Evolutionary conservation across 768 basidiomycete species (phyloP), one percentile per base, ranked within the genome.

Genomic region (Xerocomus potaroensis): DNA sequence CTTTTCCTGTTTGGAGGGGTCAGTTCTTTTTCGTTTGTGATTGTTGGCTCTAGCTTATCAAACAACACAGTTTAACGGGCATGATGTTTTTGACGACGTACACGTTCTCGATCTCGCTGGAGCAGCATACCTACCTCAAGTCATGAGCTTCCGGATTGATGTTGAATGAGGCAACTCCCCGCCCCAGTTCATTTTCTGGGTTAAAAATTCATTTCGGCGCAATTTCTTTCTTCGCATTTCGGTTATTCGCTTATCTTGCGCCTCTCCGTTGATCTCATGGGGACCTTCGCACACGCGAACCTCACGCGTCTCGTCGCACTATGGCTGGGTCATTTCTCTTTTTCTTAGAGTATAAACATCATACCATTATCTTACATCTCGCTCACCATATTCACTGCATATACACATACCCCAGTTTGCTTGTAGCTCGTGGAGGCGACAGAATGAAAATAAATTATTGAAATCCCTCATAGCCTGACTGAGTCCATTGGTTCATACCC

Each of bases 41-140:
- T 15, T 23, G 8, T 14, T 9, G 3, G 33, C 7, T 8, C 19
- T 3, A 12, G 24, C 57, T 59, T 3, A 58, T 4, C 33, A 3
- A 7, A 1, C 11, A n/a, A 57, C 70, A 0, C 43, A 65, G 41
- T 87, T 84, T 58, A 91, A 94, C 36, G 93, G 92, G 2, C 78
- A 77, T 41, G 81, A 81, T 15, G 82, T 87, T 3, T 92, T 81
- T 57, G 89, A 92, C 54, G 93, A 95, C 67, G 83, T 93, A 30
- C 78, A 86, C 65, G 76, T 87, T 31, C 72, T 96, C 36, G 93
- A 97, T 59, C 74, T 95, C 27, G 89, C 90, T 4, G 89, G 86
- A 9, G 79, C 83, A 5, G 91, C 90, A 30, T 96, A 94, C 67
- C 69, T 95, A 18, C 91, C 92, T 0, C 92, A 95, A 63, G 89